phyloP scores from a whole-genome alignment of 1,284 basidiomycete genomes.

The Xerocomus nothofagi region DNA sequence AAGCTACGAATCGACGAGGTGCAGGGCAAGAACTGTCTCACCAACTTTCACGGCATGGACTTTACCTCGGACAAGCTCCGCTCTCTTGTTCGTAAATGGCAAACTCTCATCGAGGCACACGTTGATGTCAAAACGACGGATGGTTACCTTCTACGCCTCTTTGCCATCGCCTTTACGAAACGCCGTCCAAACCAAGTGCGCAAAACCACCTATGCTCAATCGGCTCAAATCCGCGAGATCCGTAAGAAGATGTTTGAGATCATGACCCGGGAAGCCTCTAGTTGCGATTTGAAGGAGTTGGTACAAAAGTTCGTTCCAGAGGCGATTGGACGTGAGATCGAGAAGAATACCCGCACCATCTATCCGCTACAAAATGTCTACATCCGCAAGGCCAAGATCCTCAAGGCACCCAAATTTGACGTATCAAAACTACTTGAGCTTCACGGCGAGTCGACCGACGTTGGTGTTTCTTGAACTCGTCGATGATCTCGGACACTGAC shows the following conservation, averaged over 20 bases:
- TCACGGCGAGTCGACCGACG: slow-evolving; percentile 92
- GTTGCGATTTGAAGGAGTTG: slow-evolving; percentile 96
- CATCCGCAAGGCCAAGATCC: slow-evolving; percentile 96
- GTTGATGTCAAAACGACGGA: slow-evolving; percentile 99
- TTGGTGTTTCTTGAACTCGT: slow-evolving; percentile 43
- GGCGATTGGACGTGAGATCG: slow-evolving; percentile 98
- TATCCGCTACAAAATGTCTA: slow-evolving; percentile 99
- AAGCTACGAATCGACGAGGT: slow-evolving; percentile 97
- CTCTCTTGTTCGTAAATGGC: slow-evolving; percentile 99
- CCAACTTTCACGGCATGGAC: slow-evolving; percentile 99
- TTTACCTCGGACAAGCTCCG: slow-evolving; percentile 99
- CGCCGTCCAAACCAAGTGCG: slow-evolving; percentile 95
- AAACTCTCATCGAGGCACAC: slow-evolving; percentile 97
- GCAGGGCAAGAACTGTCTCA: slow-evolving; percentile 98
- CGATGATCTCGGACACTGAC: slow-evolving; percentile 14
- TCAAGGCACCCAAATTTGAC: slow-evolving; percentile 98
- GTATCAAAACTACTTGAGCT: slow-evolving; percentile 93
- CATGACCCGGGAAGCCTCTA: slow-evolving; percentile 94
- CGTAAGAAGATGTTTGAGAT: slow-evolving; percentile 99
- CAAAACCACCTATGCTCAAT: slow-evolving; percentile 99
- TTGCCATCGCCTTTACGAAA: slow-evolving; percentile 99
- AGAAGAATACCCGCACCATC: slow-evolving; percentile 96
- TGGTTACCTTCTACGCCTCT: slow-evolving; percentile 98
- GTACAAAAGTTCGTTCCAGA: slow-evolving; percentile 99
- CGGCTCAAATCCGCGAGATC: slow-evolving; percentile 95